Evolutionary conservation across 2,329 filamentous ascomycete species (phyloP).

Genomic region (Calonectria hongkongensis): DNA sequence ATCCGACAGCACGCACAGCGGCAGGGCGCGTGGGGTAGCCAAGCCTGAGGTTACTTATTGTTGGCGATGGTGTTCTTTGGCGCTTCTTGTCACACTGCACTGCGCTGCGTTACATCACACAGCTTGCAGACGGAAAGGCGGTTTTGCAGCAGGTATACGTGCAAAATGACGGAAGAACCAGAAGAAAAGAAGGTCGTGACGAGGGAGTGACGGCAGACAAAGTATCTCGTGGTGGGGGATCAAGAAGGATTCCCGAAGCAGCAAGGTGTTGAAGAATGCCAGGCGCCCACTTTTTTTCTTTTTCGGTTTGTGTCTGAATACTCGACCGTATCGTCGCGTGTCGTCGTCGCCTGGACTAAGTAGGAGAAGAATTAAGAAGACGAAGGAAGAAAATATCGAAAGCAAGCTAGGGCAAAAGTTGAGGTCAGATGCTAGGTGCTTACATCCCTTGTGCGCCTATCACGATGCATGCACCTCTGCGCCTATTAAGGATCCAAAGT

Average conservation of each 20-base stretch:
- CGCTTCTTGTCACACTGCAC: conserved; percentile 3
- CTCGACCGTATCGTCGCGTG: conserved; percentile 5
- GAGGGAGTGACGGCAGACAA: conserved; percentile 1
- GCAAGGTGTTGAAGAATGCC: conserved; percentile 9
- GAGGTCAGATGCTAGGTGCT: conserved; percentile 17
- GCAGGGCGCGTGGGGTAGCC: conserved; percentile 26
- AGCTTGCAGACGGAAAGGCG: neutral
- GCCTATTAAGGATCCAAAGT: neutral
- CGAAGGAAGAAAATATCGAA: neutral
- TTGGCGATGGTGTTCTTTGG: neutral
- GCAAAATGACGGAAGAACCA: neutral
- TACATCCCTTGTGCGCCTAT: conserved; percentile 13
- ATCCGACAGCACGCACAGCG: conserved; percentile 14
- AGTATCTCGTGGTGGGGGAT: conserved; percentile 15
- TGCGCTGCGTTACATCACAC: neutral
- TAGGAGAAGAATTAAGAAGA: neutral
- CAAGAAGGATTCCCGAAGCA: conserved; percentile 24
- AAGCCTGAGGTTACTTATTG: conserved; percentile 11
- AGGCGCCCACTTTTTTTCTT: conserved; percentile 21
- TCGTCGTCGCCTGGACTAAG: neutral
- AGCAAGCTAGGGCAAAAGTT: neutral
- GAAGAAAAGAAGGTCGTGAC: conserved; percentile 1
- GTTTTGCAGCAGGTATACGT: neutral
- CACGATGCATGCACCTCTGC: conserved; percentile 4
- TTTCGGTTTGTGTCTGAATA: conserved; percentile 9